Evolutionary conservation across 331 rosid genomes (phyloP), one percentile per base, ranked within the genome.

Genomic region (Malus hybrid): DNA sequence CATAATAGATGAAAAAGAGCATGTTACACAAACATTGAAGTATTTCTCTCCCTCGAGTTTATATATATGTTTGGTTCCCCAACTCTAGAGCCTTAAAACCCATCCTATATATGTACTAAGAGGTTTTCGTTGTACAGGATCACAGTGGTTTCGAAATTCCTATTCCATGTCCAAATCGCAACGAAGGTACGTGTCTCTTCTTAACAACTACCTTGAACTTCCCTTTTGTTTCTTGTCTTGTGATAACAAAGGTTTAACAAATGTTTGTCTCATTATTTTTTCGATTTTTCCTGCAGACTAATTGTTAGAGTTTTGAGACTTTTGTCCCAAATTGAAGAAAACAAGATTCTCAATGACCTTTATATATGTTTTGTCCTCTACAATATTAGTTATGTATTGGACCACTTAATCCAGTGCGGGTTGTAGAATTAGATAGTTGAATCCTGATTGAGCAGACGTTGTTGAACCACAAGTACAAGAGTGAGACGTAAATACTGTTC

Each of bases 151-250:
- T 79, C 39, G 83, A 79, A 86, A 75, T 76, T 76, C 79, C 88
- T 73, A 77, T 78, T 65, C 79, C 60, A 65, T 77, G 79, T 80
- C 84, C 71, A 75, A 84, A 68, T 77, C 50, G 76, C 71, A 81
- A 74, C 36, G 76, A 77, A 82, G 98, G 98, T 91, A 83, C 34
- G 68, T 67, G 59, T 32, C 28, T 44, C 15, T 75, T 46, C 79
- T 71, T 60, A 36, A 56, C 29, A 36, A 56, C 29, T 33, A 59
- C 22, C 39, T 52, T 28, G 66, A 73, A 60, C 62, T 20, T 46
- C 24, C n/a, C 65, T 29, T 55, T 22, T 3, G 52, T 63, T 28
- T 66, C 59, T 52, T 36, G 52, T 10, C 71, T 36, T 36, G 44
- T 8, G 44, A 36, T 36, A 33, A 32, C 6, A 52, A 42, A 73